Base-by-base conservation (phyloP, 1,284 basidiomycete genomes). In the Coniferiporia sulphurascens region DNA sequence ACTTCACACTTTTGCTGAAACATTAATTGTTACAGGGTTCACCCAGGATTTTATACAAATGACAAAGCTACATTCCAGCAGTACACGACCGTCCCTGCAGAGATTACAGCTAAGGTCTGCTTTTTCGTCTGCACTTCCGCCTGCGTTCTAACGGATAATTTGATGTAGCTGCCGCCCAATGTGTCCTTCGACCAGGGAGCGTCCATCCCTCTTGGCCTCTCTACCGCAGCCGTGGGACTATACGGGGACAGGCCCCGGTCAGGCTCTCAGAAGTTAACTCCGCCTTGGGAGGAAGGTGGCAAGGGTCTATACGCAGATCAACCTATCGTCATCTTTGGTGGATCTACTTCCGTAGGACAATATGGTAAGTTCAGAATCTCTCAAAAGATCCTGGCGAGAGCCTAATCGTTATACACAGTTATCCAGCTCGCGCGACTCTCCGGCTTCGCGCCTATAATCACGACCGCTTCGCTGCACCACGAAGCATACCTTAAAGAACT, bases 361-460 rank as follows among this genome's bases (percentile, higher is more conserved):
- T 75, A 67, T 61, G 58, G 58, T 55, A 22, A 55, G 44, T 45
- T 15, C 6, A 45, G n/a, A n/a, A n/a, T n/a, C n/a, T n/a, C n/a
- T n/a, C n/a, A n/a, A n/a, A n/a, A n/a, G n/a, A n/a, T n/a, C n/a
- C n/a, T n/a, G n/a, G n/a, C n/a, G n/a, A n/a, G n/a, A n/a, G n/a
- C n/a, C n/a, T n/a, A n/a, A n/a, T n/a, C n/a, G n/a, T n/a, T n/a
- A 38, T 9, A 27, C 15, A 13, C 56, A 69, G 71, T 68, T 0
- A 73, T 79, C 36, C 79, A 83, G 66, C 68, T 82, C 19, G 76
- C 76, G 8, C 74, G 72, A 59, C 64, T 79, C 8, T 76, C 78
- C 0, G 80, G 81, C 0, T 80, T 81, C 68, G 74, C 72, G 2
- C 74, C 74, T 4, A 78, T 82, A 60, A 74, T 82, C 60, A 71